Conservation (phyloP, 1,139 yeast species). For the Candida labiduridarum region DNA sequence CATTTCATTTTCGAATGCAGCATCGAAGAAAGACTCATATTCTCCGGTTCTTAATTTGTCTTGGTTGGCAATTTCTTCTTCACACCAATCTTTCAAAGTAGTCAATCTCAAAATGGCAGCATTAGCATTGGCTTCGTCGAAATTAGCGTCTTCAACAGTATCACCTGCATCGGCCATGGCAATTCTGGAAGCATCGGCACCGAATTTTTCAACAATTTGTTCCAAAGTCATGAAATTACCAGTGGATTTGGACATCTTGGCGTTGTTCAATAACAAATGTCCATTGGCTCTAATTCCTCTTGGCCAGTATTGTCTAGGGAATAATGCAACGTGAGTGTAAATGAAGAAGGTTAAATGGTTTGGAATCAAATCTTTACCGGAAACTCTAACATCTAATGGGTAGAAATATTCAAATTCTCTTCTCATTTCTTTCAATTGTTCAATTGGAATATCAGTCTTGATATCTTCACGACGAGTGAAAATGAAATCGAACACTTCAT, state of each 20-base stretch:
- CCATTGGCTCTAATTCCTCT: slow-evolving; percentile 94
- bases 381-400: slow-evolving; percentile 86
- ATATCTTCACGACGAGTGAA: slow-evolving; percentile 72
- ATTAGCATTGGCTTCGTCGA: slow-evolving; percentile 94
- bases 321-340: slow-evolving; percentile 88
- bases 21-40: slow-evolving; percentile 70
- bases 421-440: slow-evolving; percentile 72
- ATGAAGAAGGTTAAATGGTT: slow-evolving; percentile 96
- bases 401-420: slow-evolving; percentile 95
- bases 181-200: slow-evolving; percentile 97
- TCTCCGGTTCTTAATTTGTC: slow-evolving; percentile 72
- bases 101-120: slow-evolving; percentile 94
- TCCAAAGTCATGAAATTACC: slow-evolving; percentile 95
- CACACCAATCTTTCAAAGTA: slow-evolving; percentile 95
- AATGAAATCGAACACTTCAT: slow-evolving; percentile 90
- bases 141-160: slow-evolving; percentile 94
- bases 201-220: slow-evolving; percentile 83
- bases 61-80: slow-evolving; percentile 58
- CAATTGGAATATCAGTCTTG: slow-evolving; percentile 62
- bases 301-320: slow-evolving; percentile 93
- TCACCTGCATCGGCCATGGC: slow-evolving; percentile 99
- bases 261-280: slow-evolving; percentile 90
- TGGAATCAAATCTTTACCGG: slow-evolving; percentile 97
- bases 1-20: slow-evolving; percentile 93
- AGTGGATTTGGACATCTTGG: slow-evolving; percentile 96